phyloP scores from a whole-genome alignment of 2,329 filamentous ascomycete genomes.

The Arthroderma sp. region DNA sequence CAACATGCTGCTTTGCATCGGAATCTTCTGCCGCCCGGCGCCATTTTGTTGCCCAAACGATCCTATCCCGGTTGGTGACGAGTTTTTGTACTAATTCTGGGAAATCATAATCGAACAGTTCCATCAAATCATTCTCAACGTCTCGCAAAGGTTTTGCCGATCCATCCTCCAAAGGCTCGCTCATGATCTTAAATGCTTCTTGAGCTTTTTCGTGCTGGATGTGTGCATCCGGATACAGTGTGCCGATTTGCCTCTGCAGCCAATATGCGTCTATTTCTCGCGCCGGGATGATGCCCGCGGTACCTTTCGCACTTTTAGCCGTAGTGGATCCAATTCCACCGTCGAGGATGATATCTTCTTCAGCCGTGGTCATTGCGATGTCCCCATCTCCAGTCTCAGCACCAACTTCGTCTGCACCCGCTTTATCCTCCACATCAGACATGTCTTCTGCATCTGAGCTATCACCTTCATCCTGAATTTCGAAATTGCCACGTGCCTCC shows the following conservation, averaged over 20 bases:
- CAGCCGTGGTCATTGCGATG: constrained; percentile 33
- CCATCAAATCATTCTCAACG: constrained; percentile 97
- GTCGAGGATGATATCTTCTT: constrained; percentile 73
- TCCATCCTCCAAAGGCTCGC: constrained; percentile 57
- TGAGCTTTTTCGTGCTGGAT: constrained; percentile 86
- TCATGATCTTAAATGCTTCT: constrained; percentile 68
- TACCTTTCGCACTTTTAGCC: constrained; percentile 33
- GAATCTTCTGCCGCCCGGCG: constrained; percentile 69
- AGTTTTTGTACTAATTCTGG: constrained; percentile 84
- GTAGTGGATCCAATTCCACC: constrained; percentile 38
- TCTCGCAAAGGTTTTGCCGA: constrained; percentile 79
- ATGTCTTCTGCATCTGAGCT: constrained; percentile 69
- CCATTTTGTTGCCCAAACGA: constrained; percentile 88
- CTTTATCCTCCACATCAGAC: constrained; percentile 46
- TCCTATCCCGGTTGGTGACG: constrained; percentile 81
- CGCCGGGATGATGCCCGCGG: constrained; percentile 53
- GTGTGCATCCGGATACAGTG: constrained; percentile 80
- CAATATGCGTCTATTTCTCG: constrained; percentile 95
- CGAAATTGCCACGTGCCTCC: constrained; percentile 61
- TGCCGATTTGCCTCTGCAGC: constrained; percentile 84
- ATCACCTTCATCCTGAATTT: constrained; percentile 69
- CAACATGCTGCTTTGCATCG: constrained; percentile 57
- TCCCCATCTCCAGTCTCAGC: constrained; percentile 20
- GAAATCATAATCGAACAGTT: constrained; percentile 93
- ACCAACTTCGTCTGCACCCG: constrained; percentile 36